Base-by-base conservation (phyloP, 129 eudicot genomes). In the Apium graveolens region DNA sequence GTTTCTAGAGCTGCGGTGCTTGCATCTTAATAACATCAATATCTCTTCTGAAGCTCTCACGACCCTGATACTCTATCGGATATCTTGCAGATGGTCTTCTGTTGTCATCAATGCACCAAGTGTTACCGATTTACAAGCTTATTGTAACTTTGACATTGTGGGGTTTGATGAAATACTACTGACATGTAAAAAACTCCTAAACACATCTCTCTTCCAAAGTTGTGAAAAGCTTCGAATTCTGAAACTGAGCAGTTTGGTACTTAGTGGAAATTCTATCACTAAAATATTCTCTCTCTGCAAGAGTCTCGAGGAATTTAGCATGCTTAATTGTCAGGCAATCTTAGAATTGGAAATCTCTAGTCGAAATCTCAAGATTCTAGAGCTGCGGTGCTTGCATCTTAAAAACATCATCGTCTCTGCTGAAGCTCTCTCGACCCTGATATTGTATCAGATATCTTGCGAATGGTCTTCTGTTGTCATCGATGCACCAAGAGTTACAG, bases 391-490 rank as follows among this genome's bases (percentile, higher is more conserved):
- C 71, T 77, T 77, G 24, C 5, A 7, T 26, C 5, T 60, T 11
- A 17, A 55, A 17, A 76, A 55, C n/a, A 35, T 76, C 79, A 44
- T 46, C 34, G 24, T 57, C 53, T 62, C 32, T 77, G 51, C 73
- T 21, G 80, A 77, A 66, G 51, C 73, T 62, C 80, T 77, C 21
- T 17, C 51, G 11, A 68, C 69, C 53, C 27, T 77, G n/a, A 43
- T 77, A 37, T 24, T 77, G 4, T 70, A 77, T 43, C 29, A 6
- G 38, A 39, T 77, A 49, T 17, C 57, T 49, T 49, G 57, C 34
- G n/a, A 5, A 42, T 77, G 80, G 49, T 17, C 7, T 49, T 49
- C 57, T 14, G 44, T 39, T 60, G 14, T 43, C 13, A 38, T 41
- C n/a, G 11, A 77, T 14, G 73, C 73, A 7, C 80, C 80, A 16